Base-by-base conservation (phyloP, 768 basidiomycete species). In the Russula sp. region DNA sequence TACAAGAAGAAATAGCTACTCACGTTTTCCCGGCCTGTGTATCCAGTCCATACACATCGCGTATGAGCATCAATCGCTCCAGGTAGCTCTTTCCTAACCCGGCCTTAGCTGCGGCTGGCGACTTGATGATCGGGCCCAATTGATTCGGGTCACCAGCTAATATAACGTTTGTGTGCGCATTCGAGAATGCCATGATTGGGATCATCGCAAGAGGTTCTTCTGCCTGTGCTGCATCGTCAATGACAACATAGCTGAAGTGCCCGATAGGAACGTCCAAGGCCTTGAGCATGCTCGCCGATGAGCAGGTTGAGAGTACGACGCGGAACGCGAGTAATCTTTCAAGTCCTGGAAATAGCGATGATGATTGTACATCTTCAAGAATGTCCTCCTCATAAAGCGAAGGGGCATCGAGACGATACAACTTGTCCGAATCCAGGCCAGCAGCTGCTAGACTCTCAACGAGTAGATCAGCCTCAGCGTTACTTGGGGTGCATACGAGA, bases 171-270 rank as follows among this genome's bases (percentile, higher is more conserved):
- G 78, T 79, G 2, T 65, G n/a, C 10, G 66, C 44, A 63, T 71
- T 72, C 3, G 75, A 74, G 62, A 77, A 69, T 5, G 71, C 14
- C 70, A 67, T 71, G 40, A 79, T 73, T 1, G 76, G 69, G 7
- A 85, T 76, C 79, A 87, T 81, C 8, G 79, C 72, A 65, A 62
- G 81, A 0, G 86, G 84, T 69, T 88, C 86, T 46, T 79, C 80
- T 0, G 80, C 85, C 67, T 88, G 85, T 0, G 84, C 85, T 5
- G 84, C 86, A 63, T 88, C 86, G 67, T 88, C 86, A 46, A 85
- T 74, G 66, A 88, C 83, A 16, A 88, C 81, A 65, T 86, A 81
- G 1, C 73, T 80, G 67, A 82, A 88, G 69, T 85, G 83, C 0
- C 85, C 86, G 10, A 78, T 72, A 38, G 73, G 71, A 22, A 85